Percentiles rank a stretch among this genome's conserved stretches.
phyloP scores from a whole-genome alignment of 495 filamentous ascomycete genomes.

The Hypoxylon subgilvum region DNA sequence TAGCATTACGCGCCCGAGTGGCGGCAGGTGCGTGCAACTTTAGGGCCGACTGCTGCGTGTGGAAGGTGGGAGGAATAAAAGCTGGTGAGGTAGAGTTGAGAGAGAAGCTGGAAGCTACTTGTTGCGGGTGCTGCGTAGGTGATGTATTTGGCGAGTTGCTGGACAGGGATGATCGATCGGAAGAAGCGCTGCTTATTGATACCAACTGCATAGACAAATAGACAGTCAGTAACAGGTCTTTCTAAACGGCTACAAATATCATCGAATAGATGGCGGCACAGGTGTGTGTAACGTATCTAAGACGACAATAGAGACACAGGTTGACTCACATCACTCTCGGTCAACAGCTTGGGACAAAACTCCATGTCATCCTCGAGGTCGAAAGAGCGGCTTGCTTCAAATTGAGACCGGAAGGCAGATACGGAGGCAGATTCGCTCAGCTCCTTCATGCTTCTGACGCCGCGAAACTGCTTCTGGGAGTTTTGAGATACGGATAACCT shows the following conservation, averaged over 20 bases:
- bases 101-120: slow-evolving; percentile 77
- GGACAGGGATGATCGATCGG: slow-evolving; percentile 91
- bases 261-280: slow-evolving; percentile 21
- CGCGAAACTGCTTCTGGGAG: slow-evolving; percentile 82
- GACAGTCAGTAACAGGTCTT: slow-evolving; percentile 23
- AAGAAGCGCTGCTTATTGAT: slow-evolving; percentile 83
- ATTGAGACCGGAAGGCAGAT: slow-evolving; percentile 77
- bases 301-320: slow-evolving; percentile 1
- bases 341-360: slow-evolving; percentile 92
- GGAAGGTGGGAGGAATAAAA: slow-evolving; percentile 66
- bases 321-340: slow-evolving; percentile 90
- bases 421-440: slow-evolving; percentile 77
- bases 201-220: slow-evolving; percentile 66
- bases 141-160: slow-evolving; percentile 94
- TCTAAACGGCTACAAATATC: background rate
- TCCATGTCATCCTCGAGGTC: slow-evolving; percentile 96
- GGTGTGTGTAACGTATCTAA: slow-evolving; percentile 19
- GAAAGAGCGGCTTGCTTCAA: slow-evolving; percentile 92
- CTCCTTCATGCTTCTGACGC: slow-evolving; percentile 85
- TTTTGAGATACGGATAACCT: slow-evolving; percentile 80
- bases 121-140: slow-evolving; percentile 70
- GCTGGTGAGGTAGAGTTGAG: slow-evolving; percentile 76
- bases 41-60: slow-evolving; percentile 59
- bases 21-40: slow-evolving; percentile 88
- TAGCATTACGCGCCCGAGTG: slow-evolving; percentile 89